These are phyloP conservation scores for Aphanoascus verrucosus DNA, from an alignment of 2,329 filamentous ascomycete species.

Conservation along the genomic window DNA sequence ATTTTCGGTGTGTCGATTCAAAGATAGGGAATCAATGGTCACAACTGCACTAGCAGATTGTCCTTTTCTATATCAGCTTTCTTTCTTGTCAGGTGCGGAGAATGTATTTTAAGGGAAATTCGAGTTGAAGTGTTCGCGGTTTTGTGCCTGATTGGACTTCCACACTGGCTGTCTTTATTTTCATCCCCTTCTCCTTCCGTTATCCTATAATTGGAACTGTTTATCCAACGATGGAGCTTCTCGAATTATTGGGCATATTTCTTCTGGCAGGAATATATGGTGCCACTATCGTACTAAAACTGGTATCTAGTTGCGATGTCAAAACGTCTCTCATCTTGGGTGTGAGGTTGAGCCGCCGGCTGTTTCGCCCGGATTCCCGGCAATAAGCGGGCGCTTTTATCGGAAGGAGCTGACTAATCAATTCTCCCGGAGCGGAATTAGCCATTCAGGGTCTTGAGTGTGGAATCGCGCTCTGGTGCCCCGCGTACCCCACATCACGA, in stretches of 20 bases:
- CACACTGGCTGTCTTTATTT: background rate
- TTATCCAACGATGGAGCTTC: background rate
- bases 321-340: background rate
- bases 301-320: too few relatives aligned
- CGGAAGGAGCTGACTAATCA: too few relatives aligned
- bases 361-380: background rate
- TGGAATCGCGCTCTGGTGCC: background rate
- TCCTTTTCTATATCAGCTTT: background rate
- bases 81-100: background rate
- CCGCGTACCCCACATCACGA: background rate
- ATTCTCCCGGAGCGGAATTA: constrained; percentile 1
- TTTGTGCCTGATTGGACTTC: background rate
- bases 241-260: background rate
- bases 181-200: background rate
- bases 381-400: background rate
- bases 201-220: background rate
- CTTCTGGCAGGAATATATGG: too few relatives aligned
- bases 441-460: background rate
- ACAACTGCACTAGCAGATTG: background rate
- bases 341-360: background rate
- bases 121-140: background rate
- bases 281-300: too few relatives aligned
- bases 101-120: background rate
- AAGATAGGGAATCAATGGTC: background rate
- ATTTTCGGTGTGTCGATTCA: background rate